Conservation (phyloP, 2,329 filamentous ascomycete genomes). For the Aspergillus ochraceoroseus region DNA sequence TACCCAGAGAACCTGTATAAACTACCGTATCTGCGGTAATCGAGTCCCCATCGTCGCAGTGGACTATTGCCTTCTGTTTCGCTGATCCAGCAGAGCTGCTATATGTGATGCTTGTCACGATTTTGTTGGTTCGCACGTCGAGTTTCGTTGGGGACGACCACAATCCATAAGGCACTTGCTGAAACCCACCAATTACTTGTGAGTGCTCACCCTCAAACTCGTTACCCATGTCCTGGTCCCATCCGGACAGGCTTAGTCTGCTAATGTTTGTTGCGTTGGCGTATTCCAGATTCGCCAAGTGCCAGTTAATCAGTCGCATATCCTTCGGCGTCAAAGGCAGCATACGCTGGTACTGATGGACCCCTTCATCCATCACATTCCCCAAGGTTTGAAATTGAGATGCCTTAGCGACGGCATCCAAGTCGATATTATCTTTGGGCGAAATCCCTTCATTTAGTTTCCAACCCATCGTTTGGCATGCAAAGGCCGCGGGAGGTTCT, state of each 20-base stretch:
- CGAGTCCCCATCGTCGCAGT: slow-evolving; percentile 70
- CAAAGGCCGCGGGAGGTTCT: slow-evolving; percentile 67
- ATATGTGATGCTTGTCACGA: slow-evolving; percentile 70
- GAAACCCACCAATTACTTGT: slow-evolving; percentile 90
- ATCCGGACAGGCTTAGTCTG: slow-evolving; percentile 79
- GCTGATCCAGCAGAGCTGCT: slow-evolving; percentile 39
- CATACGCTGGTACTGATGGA: slow-evolving; percentile 77
- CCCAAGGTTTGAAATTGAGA: slow-evolving; percentile 69
- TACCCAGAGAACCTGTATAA: slow-evolving; percentile 81
- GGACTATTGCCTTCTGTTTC: slow-evolving; percentile 55
- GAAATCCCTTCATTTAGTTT: slow-evolving; percentile 60
- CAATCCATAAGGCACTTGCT: slow-evolving; percentile 83
- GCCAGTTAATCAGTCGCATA: slow-evolving; percentile 91
- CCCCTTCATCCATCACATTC: slow-evolving; percentile 85
- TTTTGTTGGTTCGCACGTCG: slow-evolving; percentile 67
- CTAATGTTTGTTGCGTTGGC: slow-evolving; percentile 88
- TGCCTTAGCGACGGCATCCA: slow-evolving; percentile 60
- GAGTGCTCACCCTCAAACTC: slow-evolving; percentile 95
- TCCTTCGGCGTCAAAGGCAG: slow-evolving; percentile 81
- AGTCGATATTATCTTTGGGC: slow-evolving; percentile 63
- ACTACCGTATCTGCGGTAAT: slow-evolving; percentile 88
- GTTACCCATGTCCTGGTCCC: slow-evolving; percentile 97
- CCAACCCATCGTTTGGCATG: slow-evolving; percentile 81
- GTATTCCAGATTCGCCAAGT: slow-evolving; percentile 96
- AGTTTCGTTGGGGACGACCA: slow-evolving; percentile 71